Evolutionary conservation across 2,329 filamentous ascomycete species (phyloP).

Genomic region (Seiridium unicorne): DNA sequence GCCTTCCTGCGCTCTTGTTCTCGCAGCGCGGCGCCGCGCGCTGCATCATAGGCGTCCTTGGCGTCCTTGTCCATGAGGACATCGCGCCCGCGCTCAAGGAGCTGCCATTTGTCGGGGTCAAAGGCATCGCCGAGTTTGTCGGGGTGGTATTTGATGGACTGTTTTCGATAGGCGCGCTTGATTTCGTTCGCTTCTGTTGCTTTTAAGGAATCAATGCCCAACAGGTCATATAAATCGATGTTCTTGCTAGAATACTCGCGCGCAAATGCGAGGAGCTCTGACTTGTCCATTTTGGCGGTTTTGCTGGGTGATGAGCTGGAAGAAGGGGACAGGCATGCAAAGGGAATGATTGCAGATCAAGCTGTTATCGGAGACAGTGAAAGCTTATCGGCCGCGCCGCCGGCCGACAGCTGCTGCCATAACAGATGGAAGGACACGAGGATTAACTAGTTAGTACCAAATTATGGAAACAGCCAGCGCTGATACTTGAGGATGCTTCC

Average conservation of each 20-base stretch:
- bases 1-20: constrained; percentile 69
- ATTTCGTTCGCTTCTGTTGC: constrained; percentile 62
- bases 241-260: constrained; percentile 60
- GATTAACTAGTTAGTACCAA: too few species aligned
- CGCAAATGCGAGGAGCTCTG: constrained; percentile 51
- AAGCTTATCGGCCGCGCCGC: too few species aligned
- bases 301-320: not conserved
- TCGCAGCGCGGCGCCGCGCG: constrained; percentile 67
- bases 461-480: too few species aligned
- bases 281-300: constrained; percentile 26
- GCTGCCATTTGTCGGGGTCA: constrained; percentile 80
- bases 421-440: too few species aligned
- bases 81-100: constrained; percentile 82
- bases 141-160: constrained; percentile 87
- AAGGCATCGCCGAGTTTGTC: constrained; percentile 68
- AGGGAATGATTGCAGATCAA: too few species aligned
- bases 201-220: constrained; percentile 64
- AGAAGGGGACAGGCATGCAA: not conserved
- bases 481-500: too few species aligned
- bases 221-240: constrained; percentile 75
- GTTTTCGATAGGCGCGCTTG: constrained; percentile 79
- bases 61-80: constrained; percentile 71
- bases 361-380: too few species aligned
- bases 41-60: constrained; percentile 75
- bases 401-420: too few species aligned